Conservation (phyloP, 345 rosid genomes). For the Cardamine chenopodiifolia region DNA sequence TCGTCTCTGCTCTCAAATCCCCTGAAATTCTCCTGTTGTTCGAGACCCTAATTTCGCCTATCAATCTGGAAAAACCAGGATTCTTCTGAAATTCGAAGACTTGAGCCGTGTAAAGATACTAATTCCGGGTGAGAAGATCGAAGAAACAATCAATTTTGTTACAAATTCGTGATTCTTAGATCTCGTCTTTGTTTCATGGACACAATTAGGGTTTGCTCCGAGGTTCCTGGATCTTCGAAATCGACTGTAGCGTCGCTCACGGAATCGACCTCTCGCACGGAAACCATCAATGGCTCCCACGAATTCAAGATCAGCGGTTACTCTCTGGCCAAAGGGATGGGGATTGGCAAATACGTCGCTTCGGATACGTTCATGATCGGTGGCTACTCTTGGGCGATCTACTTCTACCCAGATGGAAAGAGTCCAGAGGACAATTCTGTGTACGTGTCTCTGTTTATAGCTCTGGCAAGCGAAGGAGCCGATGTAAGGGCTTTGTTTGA, state of each 20-base stretch:
- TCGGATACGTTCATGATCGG: conserved; percentile 67
- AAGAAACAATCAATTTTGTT: conserved; percentile 15
- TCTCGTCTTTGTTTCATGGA: conserved; percentile 53
- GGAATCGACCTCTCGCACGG: conserved; percentile 62
- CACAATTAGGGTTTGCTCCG: conserved; percentile 50
- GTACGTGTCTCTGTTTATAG: conserved; percentile 67
- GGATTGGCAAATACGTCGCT: conserved; percentile 71
- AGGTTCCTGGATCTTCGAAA: conserved; percentile 52
- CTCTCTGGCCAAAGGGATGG: conserved; percentile 69
- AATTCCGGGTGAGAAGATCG: conserved; percentile 14
- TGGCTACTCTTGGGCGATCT: conserved; percentile 77
- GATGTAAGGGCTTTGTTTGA: conserved; percentile 82
- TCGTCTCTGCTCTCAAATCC: background rate
- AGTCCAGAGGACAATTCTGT: conserved; percentile 65
- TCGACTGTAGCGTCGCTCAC: conserved; percentile 33
- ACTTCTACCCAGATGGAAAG: conserved; percentile 82
- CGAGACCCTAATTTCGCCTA: conserved; percentile 21
- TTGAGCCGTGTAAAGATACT: conserved; percentile 3
- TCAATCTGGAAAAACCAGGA: background rate
- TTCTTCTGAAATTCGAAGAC: conserved; percentile 33
- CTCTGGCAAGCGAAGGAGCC: conserved; percentile 74
- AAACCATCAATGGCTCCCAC: conserved; percentile 71
- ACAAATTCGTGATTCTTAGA: conserved; percentile 22
- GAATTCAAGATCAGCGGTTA: conserved; percentile 70
- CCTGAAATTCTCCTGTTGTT: background rate